Base-by-base conservation (phyloP, 345 rosid genomes). In the Chamaenerion angustifolium region DNA sequence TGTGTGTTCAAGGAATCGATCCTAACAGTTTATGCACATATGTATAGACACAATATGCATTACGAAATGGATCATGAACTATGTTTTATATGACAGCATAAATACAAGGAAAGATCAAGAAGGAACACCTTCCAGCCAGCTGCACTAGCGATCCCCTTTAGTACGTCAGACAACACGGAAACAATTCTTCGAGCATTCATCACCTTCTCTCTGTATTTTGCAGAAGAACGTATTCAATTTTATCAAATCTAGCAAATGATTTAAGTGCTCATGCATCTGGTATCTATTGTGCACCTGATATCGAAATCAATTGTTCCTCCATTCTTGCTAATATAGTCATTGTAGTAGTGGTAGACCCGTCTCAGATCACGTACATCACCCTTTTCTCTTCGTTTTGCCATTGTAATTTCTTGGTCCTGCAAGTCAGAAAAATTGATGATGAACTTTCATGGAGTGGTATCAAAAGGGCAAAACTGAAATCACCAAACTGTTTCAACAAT, bases 341-440 rank as follows among this genome's bases (percentile, higher is more conserved):
- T 66, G 69, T 78, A 79, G 58, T 62, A 64, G 58, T 61, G 79
- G 68, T 71, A 85, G 58, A 86, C 98, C 56, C 94, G 86, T 59
- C 57, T 76, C 44, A 90, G 82, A 67, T 86, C 95, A 18, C 92
- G 82, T 25, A 50, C 41, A 59, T 86, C 92, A 67, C 78, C 81
- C 62, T 23, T 58, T 63, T 75, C 80, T 65, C 68, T 71, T 43
- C 88, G 62, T 51, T 60, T 70, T 52, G 10, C 42, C 10, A 56
- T 65, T 45, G 83, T 76, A 48, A 64, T 70, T 56, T 67, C 69
- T 53, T 85, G 85, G 56, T 90, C 98, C 98, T 90, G 72, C 10
- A 64, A 52, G 35, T 43, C 43, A 41, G 11, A 16, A 10, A 46
- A 27, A 4, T 9, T 16, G 4, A 27, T 12, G 10, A 48, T 48